Evolutionary conservation across 192 early-diverging fungal species (phyloP).

Genomic region (Coemansia umbellata): DNA sequence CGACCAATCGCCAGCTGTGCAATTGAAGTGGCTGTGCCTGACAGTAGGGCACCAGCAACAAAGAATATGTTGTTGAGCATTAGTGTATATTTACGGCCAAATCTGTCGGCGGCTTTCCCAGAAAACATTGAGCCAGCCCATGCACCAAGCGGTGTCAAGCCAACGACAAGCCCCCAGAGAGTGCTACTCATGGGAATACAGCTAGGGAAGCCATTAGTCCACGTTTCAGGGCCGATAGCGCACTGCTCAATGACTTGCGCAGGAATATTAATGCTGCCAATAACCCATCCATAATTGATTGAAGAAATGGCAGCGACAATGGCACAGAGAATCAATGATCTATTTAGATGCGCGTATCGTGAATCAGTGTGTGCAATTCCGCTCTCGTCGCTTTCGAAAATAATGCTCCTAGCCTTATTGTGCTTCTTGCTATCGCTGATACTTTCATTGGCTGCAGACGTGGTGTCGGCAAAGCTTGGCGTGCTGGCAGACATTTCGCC

Average conservation of each 20-base stretch:
- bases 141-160: constrained; percentile 65
- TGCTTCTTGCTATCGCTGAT: not conserved
- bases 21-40: constrained; percentile 56
- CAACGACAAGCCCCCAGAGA: constrained; percentile 58
- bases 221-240: constrained; percentile 37
- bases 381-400: constrained; percentile 16
- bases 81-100: constrained; percentile 66
- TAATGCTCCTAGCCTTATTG: constrained; percentile 4
- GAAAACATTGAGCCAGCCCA: constrained; percentile 72
- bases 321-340: constrained; percentile 28
- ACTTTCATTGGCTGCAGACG: constrained; percentile 6
- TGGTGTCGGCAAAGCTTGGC: constrained; percentile 23
- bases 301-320: constrained; percentile 41
- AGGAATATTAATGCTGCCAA: constrained; percentile 55
- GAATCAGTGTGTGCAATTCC: constrained; percentile 32
- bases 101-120: constrained; percentile 57
- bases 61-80: constrained; percentile 67
- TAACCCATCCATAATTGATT: constrained; percentile 51
- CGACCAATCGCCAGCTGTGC: constrained; percentile 60
- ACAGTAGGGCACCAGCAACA: constrained; percentile 57
- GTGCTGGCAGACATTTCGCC: constrained; percentile 2
- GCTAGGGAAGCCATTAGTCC: constrained; percentile 51
- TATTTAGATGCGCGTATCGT: constrained; percentile 26
- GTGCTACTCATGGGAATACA: constrained; percentile 68
- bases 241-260: constrained; percentile 52